Evolutionary conservation across 2,329 filamentous ascomycete genomes (phyloP), one percentile per base, ranked within the genome.

Genomic region (Juglanconis sp.): DNA sequence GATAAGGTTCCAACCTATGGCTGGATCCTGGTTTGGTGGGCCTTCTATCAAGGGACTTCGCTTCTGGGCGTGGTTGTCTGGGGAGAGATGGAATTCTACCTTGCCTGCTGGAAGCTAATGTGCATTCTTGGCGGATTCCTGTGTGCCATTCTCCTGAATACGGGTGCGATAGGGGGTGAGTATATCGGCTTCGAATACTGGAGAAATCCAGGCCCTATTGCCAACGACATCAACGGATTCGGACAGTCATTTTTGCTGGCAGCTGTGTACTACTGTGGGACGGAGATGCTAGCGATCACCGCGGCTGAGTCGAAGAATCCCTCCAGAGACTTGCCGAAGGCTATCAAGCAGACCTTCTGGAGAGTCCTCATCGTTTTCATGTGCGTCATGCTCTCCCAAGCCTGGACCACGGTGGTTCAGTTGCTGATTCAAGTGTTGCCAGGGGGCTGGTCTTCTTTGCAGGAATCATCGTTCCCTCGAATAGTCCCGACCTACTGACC

Each of bases 11-110:
- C 78, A 1, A 70, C 73, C 51, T 81, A 75, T 66, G 77, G 68
- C 3, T 80, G 77, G 77, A 76, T 79, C 24, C 61, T 80, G 6
- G 74, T 80, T 6, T 79, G 75, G 64, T 80, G 75, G 75, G 71
- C 71, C 4, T 65, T 78, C 8, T 80, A 78, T 58, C 71, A 77
- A 56, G 66, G 63, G 3, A 66, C 79, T 6, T 76, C 73, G 1
- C 71, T 78, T 2, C 62, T 72, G 1, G 70, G 69, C 3, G 63
- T 71, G 6, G 68, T 69, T 6, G 63, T 70, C 15, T 71, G 70
- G 47, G 70, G 69, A 2, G 70, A 72, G 59, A 71, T 71, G 69
- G 69, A 71, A 59, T 70, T 70, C 55, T 71, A 66, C 61, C 66
- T 72, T 10, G 69, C 71, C 1, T 66, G 65, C 4, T 72, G 70